These are phyloP conservation scores for Elaeis guineensis DNA, from an alignment of 176 grass and related monocot species.

Conservation along the genomic window DNA sequence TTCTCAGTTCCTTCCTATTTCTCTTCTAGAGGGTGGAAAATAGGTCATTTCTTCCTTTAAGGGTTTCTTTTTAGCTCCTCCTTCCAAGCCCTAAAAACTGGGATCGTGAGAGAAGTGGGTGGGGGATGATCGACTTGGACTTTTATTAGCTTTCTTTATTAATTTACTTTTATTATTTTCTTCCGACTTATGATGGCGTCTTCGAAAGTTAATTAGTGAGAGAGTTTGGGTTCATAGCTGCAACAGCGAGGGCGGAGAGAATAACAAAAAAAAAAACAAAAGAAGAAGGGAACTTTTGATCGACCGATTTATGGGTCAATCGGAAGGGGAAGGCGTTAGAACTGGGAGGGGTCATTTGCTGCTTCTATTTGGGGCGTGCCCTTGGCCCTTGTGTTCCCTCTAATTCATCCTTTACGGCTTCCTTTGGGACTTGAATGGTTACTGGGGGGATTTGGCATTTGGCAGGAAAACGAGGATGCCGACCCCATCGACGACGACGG, in stretches of 20 bases:
- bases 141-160: not conserved
- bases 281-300: constrained; percentile 5
- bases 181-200: too few relatives aligned
- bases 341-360: not conserved
- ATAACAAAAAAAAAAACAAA: not conserved
- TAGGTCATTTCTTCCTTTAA: too few relatives aligned
- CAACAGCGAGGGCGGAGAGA: not conserved
- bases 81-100: too few relatives aligned
- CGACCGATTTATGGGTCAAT: not conserved
- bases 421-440: not conserved
- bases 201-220: too few relatives aligned
- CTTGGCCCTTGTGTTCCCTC: not conserved
- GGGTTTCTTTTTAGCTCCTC: too few relatives aligned
- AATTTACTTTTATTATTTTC: not conserved
- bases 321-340: too few relatives aligned
- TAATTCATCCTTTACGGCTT: not conserved
- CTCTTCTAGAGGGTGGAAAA: too few relatives aligned
- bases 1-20: not conserved
- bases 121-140: too few relatives aligned
- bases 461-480: too few relatives aligned
- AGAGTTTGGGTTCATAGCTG: too few relatives aligned
- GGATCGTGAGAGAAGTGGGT: too few relatives aligned
- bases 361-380: not conserved
- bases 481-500: not conserved
- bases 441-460: too few relatives aligned